These are phyloP conservation scores for Myriosclerotinia curreyana DNA, from an alignment of 2,329 filamentous ascomycete species.

Conservation along the genomic window DNA sequence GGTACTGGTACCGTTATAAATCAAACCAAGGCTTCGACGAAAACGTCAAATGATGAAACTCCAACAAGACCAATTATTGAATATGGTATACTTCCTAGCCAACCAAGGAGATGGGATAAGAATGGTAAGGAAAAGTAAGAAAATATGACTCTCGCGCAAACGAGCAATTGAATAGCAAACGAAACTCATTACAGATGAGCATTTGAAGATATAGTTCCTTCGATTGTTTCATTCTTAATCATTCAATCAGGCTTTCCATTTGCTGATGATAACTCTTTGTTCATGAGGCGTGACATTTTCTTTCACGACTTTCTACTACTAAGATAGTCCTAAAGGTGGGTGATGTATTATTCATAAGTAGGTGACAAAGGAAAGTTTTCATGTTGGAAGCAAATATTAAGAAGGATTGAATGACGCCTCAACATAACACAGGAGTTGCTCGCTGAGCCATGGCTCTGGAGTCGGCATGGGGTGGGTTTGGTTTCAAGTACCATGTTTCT, in stretches of 20 bases:
- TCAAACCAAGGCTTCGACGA: not conserved
- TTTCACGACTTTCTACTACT: constrained; percentile 1
- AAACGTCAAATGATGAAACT: not conserved
- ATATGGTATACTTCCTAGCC: not conserved
- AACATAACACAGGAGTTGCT: not conserved
- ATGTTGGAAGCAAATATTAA: not conserved
- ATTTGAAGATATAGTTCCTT: not conserved
- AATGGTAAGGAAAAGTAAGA: not conserved
- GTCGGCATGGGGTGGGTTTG: not conserved
- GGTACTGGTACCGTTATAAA: not conserved
- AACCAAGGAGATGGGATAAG: not conserved
- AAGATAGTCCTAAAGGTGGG: not conserved
- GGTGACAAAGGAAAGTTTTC: not conserved
- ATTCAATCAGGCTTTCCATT: not conserved
- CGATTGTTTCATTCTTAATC: not conserved
- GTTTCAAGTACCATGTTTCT: not conserved
- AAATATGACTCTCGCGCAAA: not conserved
- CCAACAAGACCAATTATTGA: not conserved
- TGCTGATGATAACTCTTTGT: not conserved
- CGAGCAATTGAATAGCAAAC: not conserved
- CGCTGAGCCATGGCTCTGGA: not conserved
- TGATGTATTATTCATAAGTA: not conserved
- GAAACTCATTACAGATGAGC: not conserved
- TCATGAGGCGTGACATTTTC: not conserved
- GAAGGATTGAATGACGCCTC: not conserved